Base-by-base conservation (phyloP, 768 basidiomycete species). In the Trichaptum fuscoviolaceum region DNA sequence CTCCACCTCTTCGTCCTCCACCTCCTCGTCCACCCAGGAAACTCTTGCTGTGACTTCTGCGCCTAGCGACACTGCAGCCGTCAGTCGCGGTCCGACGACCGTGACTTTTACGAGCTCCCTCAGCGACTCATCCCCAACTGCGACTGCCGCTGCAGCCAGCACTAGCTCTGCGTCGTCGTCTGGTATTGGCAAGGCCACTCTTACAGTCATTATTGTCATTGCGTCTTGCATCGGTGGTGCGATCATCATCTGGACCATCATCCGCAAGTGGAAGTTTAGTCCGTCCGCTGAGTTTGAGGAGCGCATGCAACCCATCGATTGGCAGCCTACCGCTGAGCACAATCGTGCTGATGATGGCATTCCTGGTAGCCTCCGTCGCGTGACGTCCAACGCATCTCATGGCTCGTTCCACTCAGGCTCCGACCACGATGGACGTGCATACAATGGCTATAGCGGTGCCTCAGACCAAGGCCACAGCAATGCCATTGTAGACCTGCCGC, bases 221-320 rank as follows among this genome's bases (percentile, higher is more conserved):
- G 93, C 85, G 4, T 82, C 88, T 7, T 86, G 82, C 60, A 71
- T 94, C 58, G 93, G 86, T 63, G 89, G 83, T 34, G 73, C 89
- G 63, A 83, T 84, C 66, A 86, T 94, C 70, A 81, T 90, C 69
- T 96, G 93, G 93, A 95, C 93, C 62, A 78, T 93, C 73, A 91
- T 95, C 82, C 89, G 93, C 80, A 94, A 95, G 77, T 94, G 92
- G 90, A 93, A 94, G 79, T 87, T 95, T 73, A 87, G 85, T 64
- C 86, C 90, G 66, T 94, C 93, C 34, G 82, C 85, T 73, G 83
- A 85, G 71, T 95, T 95, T 74, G 90, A 92, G 71, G 86, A 87
- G 68, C 91, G 93, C 70, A 85, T 96, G 80, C 86, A 90, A 67
- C 93, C 94, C 67, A 92, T 95, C 73, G 88, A 93, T 79, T 95